Evolutionary conservation across 257 asterid species (phyloP).

Genomic region (Fraxinus pennsylvanica): DNA sequence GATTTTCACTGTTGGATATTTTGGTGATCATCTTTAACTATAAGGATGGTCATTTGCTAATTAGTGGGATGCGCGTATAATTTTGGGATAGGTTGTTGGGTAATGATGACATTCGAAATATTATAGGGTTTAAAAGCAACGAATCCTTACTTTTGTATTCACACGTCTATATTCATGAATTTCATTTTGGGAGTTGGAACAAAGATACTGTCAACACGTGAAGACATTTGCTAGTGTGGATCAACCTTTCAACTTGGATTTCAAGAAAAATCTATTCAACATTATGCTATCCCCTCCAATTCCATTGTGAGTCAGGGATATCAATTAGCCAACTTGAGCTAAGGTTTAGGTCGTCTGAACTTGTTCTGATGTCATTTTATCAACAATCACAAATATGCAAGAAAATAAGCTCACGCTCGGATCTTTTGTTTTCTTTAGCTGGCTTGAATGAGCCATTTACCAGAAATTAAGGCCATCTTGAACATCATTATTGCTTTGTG

Average conservation of each 20-base stretch:
- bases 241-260: neutral
- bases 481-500: constrained; percentile 2
- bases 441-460: constrained; percentile 23
- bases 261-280: constrained; percentile 3
- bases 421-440: constrained; percentile 11
- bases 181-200: constrained; percentile 5
- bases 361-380: constrained; percentile 1
- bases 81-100: neutral
- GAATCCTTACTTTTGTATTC: neutral
- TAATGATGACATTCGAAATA: neutral
- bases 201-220: neutral
- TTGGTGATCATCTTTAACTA: neutral
- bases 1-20: neutral
- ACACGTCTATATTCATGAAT: constrained; percentile 1
- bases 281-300: neutral
- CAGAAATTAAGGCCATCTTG: constrained; percentile 14
- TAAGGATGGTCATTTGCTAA: neutral
- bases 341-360: constrained; percentile 13
- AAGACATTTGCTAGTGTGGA: neutral
- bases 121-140: neutral
- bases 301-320: neutral
- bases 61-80: neutral
- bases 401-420: neutral
- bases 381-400: neutral
- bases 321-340: constrained; percentile 8